Evolutionary conservation across 208 protist genomes (phyloP), one percentile per base, ranked within the genome.

Genomic region (Tritrichomonas foetus): DNA sequence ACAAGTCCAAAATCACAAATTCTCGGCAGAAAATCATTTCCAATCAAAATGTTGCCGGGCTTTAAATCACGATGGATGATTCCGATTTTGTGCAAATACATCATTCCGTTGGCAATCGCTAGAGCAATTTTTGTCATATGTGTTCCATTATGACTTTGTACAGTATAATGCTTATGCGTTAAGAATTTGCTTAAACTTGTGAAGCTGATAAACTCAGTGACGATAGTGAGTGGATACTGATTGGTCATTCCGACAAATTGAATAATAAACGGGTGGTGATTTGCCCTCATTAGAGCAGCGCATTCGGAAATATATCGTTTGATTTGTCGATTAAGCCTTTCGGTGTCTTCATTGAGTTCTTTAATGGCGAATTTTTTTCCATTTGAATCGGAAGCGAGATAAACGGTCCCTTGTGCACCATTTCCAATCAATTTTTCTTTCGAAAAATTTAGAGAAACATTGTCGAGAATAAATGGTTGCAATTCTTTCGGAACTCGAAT

Each of bases 41-140:
- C 78, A 39, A 89, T 1, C 39, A 89, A 9, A 55, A 89, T 57
- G 57, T 89, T 89, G 16, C 14, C 13, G 1, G 78, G 78, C 27
- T 89, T 89, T 57, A 89, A 61, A 39, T 89, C 78, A n/a, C 78
- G 78, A 89, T 89, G 47, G 13, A 89, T 89, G 1, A 89, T 25
- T 39, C 57, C 20, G 44, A 44, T 44, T 61, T 44, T 33, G 47
- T 89, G 78, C n/a, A 89, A 39, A 61, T 39, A 89, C 30, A 39
- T 22, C 74, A 82, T 82, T 82, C 39, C 74, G 41, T 39, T 82
- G 30, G 74, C 33, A 50, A 82, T 82, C 14, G 41, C 33, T 20
- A 49, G 44, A n/a, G 74, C 74, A 50, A 82, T 82, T 82, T 82
- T 82, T 20, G 74, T 82, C 1, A 82, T 33, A 47, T 30, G 11